Percentiles rank a stretch among this genome's conserved stretches.
These are phyloP conservation scores for Moringa oleifera DNA, from an alignment of 345 rosid genomes.

Conservation along the genomic window DNA sequence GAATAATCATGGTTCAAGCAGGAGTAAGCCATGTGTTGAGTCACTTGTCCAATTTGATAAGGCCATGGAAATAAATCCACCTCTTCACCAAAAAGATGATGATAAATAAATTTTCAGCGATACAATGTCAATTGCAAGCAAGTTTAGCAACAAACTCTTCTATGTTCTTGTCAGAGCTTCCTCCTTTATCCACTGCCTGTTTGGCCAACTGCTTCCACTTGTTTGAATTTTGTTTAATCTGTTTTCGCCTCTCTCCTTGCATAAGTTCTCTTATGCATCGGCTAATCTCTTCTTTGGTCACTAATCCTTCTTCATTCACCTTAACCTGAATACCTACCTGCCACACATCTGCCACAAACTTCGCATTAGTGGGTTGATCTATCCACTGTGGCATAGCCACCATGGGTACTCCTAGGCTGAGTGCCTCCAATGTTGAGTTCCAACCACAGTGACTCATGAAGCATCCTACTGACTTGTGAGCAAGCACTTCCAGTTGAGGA, in stretches of 20 bases:
- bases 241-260: slow-evolving; percentile 21
- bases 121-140: slow-evolving; percentile 1
- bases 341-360: slow-evolving; percentile 35
- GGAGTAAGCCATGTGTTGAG: too few relatives aligned
- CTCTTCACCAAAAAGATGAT: too few relatives aligned
- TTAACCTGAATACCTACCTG: slow-evolving; percentile 40
- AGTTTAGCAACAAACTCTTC: slow-evolving; percentile 32
- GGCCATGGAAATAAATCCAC: too few relatives aligned
- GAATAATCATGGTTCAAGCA: too few relatives aligned
- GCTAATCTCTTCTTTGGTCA: slow-evolving; percentile 23
- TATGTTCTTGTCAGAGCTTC: slow-evolving; percentile 32
- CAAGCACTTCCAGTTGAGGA: slow-evolving; percentile 44
- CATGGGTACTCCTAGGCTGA: slow-evolving; percentile 53
- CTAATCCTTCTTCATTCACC: slow-evolving; percentile 18
- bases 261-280: slow-evolving; percentile 27
- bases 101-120: too few relatives aligned
- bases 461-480: slow-evolving; percentile 41
- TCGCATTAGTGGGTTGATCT: slow-evolving; percentile 33
- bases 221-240: slow-evolving; percentile 19
- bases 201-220: slow-evolving; percentile 31
- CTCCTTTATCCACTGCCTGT: slow-evolving; percentile 35
- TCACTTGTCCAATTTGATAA: too few relatives aligned
- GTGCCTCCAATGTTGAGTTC: slow-evolving; percentile 58
- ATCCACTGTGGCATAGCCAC: slow-evolving; percentile 29
- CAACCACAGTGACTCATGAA: slow-evolving; percentile 58